Percentiles rank a stretch among this genome's conserved stretches.
Conservation (phyloP, 208 protist species). For the Wallacemonas sp. region DNA sequence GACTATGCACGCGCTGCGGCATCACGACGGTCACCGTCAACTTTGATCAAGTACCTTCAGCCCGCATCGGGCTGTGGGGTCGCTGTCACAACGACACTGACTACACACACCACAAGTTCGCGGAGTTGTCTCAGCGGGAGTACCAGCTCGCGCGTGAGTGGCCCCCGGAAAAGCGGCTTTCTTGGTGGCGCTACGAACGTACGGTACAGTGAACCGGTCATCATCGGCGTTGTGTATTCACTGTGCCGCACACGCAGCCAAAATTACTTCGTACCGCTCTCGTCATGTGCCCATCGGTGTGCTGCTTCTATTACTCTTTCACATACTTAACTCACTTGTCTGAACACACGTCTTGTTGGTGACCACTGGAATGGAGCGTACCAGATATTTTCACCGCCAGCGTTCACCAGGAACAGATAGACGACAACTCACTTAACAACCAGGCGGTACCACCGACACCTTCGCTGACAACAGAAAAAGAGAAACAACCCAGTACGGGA, state of each 20-base stretch:
- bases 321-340: too few relatives aligned
- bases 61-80: constrained; percentile 83
- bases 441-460: too few relatives aligned
- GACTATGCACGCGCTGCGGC: constrained; percentile 78
- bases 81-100: constrained; percentile 76
- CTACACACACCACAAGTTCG: constrained; percentile 86
- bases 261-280: neutral
- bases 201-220: neutral
- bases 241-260: neutral
- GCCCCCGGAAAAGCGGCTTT: constrained; percentile 66
- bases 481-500: too few relatives aligned
- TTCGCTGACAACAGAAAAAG: too few relatives aligned
- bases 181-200: constrained; percentile 82
- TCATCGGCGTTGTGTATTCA: too few relatives aligned
- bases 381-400: too few relatives aligned
- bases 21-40: constrained; percentile 87
- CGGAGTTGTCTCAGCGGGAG: constrained; percentile 67
- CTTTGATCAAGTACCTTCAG: constrained; percentile 78
- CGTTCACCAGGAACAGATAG: too few relatives aligned
- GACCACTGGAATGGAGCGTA: too few relatives aligned
- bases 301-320: too few relatives aligned
- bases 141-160: constrained; percentile 72
- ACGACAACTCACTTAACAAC: too few relatives aligned
- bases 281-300: too few relatives aligned
- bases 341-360: too few relatives aligned